Percentiles rank a stretch among this genome's conserved stretches.
Evolutionary conservation across 2,329 filamentous ascomycete species (phyloP).

Genomic region (Aspergillus uvarum): DNA sequence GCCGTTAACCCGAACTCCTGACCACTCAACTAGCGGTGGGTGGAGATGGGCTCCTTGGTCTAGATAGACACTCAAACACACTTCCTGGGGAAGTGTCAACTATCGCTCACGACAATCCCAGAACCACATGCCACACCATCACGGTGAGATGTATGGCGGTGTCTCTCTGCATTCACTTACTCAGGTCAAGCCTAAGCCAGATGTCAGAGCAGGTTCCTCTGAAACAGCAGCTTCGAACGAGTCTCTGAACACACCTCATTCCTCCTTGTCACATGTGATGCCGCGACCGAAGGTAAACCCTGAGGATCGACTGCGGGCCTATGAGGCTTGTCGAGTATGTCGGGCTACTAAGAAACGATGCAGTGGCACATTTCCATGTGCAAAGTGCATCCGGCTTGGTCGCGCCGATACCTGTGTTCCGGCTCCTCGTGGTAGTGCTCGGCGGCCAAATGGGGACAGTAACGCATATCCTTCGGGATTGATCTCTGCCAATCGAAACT

Average conservation of each 20-base stretch:
- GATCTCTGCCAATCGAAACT: slow-evolving; percentile 2
- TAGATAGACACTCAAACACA: neutral
- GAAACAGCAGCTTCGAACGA: neutral
- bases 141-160: neutral
- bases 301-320: slow-evolving; percentile 50
- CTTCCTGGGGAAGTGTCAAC: neutral
- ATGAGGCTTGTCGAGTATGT: slow-evolving; percentile 52
- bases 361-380: slow-evolving; percentile 50
- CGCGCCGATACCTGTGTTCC: slow-evolving; percentile 40
- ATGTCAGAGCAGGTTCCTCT: neutral
- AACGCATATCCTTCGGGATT: neutral
- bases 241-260: neutral
- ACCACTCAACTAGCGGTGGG: neutral
- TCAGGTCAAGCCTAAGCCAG: no score
- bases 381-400: slow-evolving; percentile 49
- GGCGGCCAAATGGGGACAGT: neutral
- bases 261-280: slow-evolving; percentile 36
- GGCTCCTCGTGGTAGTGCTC: slow-evolving; percentile 8
- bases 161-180: neutral
- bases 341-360: slow-evolving; percentile 54
- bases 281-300: slow-evolving; percentile 54
- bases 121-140: neutral
- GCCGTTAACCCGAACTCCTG: neutral
- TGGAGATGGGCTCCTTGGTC: neutral
- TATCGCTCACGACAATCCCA: neutral